Conservation (phyloP, 2,329 filamentous ascomycete genomes). For the Curvularia lunata region DNA sequence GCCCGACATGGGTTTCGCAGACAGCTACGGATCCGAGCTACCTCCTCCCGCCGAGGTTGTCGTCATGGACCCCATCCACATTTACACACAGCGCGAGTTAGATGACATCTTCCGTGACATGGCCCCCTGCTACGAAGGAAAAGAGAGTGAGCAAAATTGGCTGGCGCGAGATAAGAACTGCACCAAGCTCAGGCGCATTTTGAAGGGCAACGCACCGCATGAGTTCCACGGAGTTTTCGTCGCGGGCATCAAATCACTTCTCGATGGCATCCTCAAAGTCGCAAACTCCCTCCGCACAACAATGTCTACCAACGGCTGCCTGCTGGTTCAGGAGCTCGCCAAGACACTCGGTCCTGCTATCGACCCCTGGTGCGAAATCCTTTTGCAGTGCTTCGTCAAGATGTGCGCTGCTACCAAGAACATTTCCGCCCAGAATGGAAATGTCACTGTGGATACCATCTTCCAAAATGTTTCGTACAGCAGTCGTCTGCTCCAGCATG, state of each 20-base stretch:
- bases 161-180: constrained; percentile 81
- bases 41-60: constrained; percentile 70
- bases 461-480: constrained; percentile 81
- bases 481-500: constrained; percentile 80
- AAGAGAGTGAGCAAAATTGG: constrained; percentile 92
- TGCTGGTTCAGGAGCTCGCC: constrained; percentile 83
- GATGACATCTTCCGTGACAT: constrained; percentile 87
- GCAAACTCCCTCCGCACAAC: constrained; percentile 86
- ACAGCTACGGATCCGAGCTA: constrained; percentile 58
- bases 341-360: constrained; percentile 76
- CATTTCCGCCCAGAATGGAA: constrained; percentile 84
- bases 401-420: constrained; percentile 90
- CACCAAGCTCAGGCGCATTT: constrained; percentile 75
- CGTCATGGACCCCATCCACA: constrained; percentile 77
- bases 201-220: constrained; percentile 80
- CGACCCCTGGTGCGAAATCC: constrained; percentile 86
- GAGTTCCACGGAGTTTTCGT: constrained; percentile 78
- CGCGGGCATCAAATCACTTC: constrained; percentile 70
- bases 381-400: constrained; percentile 89
- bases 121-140: constrained; percentile 81
- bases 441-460: constrained; percentile 79
- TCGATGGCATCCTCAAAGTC: constrained; percentile 90
- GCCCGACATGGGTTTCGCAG: constrained; percentile 53
- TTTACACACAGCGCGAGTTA: constrained; percentile 85
- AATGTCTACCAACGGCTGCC: constrained; percentile 84